A percentile compares a stretch with the other conserved stretches of the same genome.
phyloP scores from a whole-genome alignment of 169 alveolate species.

The Eimeria praecox region DNA sequence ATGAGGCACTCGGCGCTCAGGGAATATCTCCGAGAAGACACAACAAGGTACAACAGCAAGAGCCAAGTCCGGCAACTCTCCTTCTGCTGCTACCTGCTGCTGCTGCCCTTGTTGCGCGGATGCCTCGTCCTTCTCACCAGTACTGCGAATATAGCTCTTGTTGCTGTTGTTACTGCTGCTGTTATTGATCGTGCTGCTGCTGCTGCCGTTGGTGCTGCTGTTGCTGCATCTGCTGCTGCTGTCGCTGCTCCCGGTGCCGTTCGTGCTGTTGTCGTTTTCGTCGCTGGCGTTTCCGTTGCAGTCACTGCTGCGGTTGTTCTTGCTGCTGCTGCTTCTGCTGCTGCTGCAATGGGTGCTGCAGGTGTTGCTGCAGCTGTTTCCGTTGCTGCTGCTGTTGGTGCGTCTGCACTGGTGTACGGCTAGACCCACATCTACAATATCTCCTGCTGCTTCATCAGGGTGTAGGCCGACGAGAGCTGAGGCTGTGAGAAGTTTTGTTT shows the following conservation, averaged over 20 bases:
- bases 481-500: conserved; percentile 8
- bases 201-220: not conserved
- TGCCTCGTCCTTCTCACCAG: not conserved
- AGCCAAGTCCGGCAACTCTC: not conserved
- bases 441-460: conserved; percentile 75
- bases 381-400: not conserved
- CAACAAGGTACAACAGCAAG: conserved; percentile 66
- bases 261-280: not conserved
- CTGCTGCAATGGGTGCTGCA: not conserved
- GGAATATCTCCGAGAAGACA: conserved; percentile 56
- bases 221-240: not conserved
- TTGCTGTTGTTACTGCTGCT: conserved; percentile 5
- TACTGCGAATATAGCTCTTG: not conserved
- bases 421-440: not conserved
- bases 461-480: conserved; percentile 68
- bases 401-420: not conserved
- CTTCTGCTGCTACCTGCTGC: conserved; percentile 38
- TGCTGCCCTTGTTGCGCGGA: not conserved
- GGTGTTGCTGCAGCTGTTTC: conserved; percentile 3
- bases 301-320: not conserved
- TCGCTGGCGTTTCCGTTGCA: not conserved
- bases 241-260: conserved; percentile 9
- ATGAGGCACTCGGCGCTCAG: conserved; percentile 24
- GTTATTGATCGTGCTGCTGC: not conserved
- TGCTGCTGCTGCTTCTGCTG: not conserved